Percentiles rank a stretch among this genome's conserved stretches.
phyloP scores from a whole-genome alignment of 108 stramenopile species.

The Cyclotella sp. region DNA sequence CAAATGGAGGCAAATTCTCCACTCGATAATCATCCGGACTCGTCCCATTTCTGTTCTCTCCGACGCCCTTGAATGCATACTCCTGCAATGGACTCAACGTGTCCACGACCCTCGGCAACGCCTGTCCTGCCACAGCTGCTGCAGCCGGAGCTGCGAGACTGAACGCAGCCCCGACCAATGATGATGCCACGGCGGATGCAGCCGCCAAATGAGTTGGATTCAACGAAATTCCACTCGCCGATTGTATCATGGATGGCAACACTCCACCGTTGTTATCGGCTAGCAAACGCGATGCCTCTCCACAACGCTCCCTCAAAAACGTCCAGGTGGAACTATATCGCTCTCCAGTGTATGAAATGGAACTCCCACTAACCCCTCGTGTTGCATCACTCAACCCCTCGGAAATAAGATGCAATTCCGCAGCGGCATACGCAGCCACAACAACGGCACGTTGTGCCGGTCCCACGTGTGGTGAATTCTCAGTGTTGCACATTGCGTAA shows the following conservation, averaged over 20 bases:
- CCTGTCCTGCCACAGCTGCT: slow-evolving; percentile 29
- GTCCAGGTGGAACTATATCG: slow-evolving; percentile 66
- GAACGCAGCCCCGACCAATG: slow-evolving; percentile 68
- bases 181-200: slow-evolving; percentile 62
- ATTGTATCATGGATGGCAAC: slow-evolving; percentile 12
- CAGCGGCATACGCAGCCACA: slow-evolving; percentile 76
- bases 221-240: slow-evolving; percentile 20
- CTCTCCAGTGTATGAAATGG: slow-evolving; percentile 28
- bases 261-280: slow-evolving; percentile 11
- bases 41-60: slow-evolving; percentile 10
- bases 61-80: not conserved
- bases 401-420: slow-evolving; percentile 81
- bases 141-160: slow-evolving; percentile 61
- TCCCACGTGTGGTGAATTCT: not conserved
- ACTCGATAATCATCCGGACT: slow-evolving; percentile 34
- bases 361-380: slow-evolving; percentile 23
- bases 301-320: slow-evolving; percentile 64
- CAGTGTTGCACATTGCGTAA: slow-evolving; percentile 17
- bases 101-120: slow-evolving; percentile 29
- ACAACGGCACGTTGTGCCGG: slow-evolving; percentile 55
- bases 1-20: slow-evolving; percentile 38
- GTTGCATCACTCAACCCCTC: slow-evolving; percentile 45
- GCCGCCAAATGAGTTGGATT: slow-evolving; percentile 48
- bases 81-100: slow-evolving; percentile 36
- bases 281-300: slow-evolving; percentile 58